Evolutionary conservation across 1,139 yeast genomes (phyloP), one percentile per base, ranked within the genome.

Genomic region (Kluyveromyces sp.): DNA sequence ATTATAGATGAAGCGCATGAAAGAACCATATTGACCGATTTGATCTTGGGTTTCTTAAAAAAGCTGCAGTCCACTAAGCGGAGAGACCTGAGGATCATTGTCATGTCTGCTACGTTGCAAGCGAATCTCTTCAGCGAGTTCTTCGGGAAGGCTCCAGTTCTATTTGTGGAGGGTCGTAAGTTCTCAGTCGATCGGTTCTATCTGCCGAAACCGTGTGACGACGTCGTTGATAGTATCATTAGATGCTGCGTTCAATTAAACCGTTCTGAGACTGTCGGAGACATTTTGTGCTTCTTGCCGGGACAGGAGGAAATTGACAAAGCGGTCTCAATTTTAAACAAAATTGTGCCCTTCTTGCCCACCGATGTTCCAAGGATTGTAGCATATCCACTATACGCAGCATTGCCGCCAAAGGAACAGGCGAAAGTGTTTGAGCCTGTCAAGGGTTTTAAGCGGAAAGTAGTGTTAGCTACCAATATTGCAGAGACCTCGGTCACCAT

Each of bases 251-350:
- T 85, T 3, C 96, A 89, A 58, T 70, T 88, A 12, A 89, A 92
- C 59, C 70, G 75, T 53, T 71, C 84, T 2, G 96, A 92, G 60
- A 83, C 74, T 19, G 72, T 77, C 38, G 99, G 99, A 33, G 99
- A 94, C 61, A 75, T 92, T 12, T 66, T 92, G 30, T 94, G 94
- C 48, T 92, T 92, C 58, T 67, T 92, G 44, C 94, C 97, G 0
- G 98, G 98, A 52, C 97, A 94, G 63, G 99, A 92, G 60, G 98
- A 92, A 60, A 92, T 92, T 63, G 98, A 92, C 60, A 83, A 82
- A 52, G 83, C 87, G 25, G 89, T 82, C 0, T 74, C 75, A 29
- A 67, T 81, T 0, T 64, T 92, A 44, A 71, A 69, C 36, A 74
- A 77, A 36, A 58, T 86, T 9, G 75, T 92, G 0, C 82, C 83